A percentile compares a stretch with the other conserved stretches of the same genome.
These are phyloP conservation scores for Aspergillus floridensis DNA, from an alignment of 2,329 filamentous ascomycete genomes.

Conservation along the genomic window DNA sequence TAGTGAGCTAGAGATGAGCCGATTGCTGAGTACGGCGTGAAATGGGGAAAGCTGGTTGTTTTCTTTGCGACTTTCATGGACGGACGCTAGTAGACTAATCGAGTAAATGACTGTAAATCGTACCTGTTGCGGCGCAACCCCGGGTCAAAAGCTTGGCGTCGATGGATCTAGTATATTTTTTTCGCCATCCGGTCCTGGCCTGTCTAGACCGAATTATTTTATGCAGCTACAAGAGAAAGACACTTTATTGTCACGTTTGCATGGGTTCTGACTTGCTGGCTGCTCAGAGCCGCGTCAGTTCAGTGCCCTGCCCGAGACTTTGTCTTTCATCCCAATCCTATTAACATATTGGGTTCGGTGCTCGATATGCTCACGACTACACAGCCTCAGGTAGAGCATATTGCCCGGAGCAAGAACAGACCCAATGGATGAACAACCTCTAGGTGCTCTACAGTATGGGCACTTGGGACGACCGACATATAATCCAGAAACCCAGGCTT, in stretches of 20 bases:
- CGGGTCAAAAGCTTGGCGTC: conserved; percentile 11
- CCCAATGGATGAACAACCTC: conserved; percentile 57
- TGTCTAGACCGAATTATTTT: neutral
- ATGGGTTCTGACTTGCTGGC: conserved; percentile 8
- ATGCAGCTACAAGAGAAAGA: conserved; percentile 2
- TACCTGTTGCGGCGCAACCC: conserved; percentile 17
- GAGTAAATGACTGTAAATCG: neutral
- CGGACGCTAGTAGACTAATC: neutral
- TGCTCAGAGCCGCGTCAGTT: conserved; percentile 6
- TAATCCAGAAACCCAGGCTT: conserved; percentile 45
- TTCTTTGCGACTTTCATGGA: neutral
- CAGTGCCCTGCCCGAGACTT: neutral
- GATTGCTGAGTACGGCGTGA: neutral
- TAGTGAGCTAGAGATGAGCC: neutral
- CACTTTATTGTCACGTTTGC: neutral
- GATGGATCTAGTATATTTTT: conserved; percentile 2
- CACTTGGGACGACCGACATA: conserved; percentile 56
- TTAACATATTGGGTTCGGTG: conserved; percentile 1
- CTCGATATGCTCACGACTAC: conserved; percentile 30
- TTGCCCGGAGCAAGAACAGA: conserved; percentile 35
- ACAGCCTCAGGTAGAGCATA: conserved; percentile 21
- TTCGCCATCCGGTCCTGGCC: neutral
- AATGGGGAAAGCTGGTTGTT: neutral
- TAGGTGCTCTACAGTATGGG: conserved; percentile 56
- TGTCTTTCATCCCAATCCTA: neutral